Percentiles rank a stretch among this genome's conserved stretches.
Conservation (phyloP, 352 stramenopile genomes). For the Globisporangium barbulae region DNA sequence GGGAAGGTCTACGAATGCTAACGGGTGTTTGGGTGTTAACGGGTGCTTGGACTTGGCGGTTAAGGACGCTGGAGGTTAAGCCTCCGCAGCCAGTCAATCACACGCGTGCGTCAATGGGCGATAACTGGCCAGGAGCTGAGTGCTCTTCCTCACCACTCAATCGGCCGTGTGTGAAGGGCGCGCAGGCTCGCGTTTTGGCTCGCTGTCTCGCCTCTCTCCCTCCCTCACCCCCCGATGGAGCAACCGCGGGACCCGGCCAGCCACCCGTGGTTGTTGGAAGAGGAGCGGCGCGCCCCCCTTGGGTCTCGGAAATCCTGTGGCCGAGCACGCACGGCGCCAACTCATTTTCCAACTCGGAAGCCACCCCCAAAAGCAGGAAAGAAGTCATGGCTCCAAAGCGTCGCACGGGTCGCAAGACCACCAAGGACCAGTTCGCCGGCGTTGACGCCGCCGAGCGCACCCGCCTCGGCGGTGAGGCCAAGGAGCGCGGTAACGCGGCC, state of each 20-base stretch:
- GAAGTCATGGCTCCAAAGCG: conserved; percentile 73
- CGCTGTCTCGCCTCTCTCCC: conserved; percentile 1
- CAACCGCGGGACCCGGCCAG: conserved; percentile 4
- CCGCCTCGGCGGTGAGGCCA: conserved; percentile 77
- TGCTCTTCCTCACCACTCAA: conserved; percentile 18
- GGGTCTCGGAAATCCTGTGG: conserved; percentile 2
- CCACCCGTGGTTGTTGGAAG: conserved; percentile 15
- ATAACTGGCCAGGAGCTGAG: conserved; percentile 7
- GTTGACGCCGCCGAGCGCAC: conserved; percentile 61
- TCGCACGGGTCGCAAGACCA: conserved; percentile 72
- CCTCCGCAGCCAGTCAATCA: conserved; percentile 3
- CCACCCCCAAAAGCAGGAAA: conserved; percentile 20
- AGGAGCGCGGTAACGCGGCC: conserved; percentile 82
- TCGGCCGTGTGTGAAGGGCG: neutral
- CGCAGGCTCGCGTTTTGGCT: neutral
- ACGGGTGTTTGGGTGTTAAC: too few relatives aligned
- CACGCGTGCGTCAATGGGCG: neutral
- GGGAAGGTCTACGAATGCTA: too few relatives aligned
- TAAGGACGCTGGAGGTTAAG: neutral
- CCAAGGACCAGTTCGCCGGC: conserved; percentile 76
- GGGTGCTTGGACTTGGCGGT: too few relatives aligned
- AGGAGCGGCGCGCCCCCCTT: neutral
- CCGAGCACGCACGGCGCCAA: conserved; percentile 6
- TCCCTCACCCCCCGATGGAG: conserved; percentile 1
- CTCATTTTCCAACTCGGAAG: conserved; percentile 41